These are phyloP conservation scores for Candida broadrunensis DNA, from an alignment of 805 yeast species.

Conservation along the genomic window DNA sequence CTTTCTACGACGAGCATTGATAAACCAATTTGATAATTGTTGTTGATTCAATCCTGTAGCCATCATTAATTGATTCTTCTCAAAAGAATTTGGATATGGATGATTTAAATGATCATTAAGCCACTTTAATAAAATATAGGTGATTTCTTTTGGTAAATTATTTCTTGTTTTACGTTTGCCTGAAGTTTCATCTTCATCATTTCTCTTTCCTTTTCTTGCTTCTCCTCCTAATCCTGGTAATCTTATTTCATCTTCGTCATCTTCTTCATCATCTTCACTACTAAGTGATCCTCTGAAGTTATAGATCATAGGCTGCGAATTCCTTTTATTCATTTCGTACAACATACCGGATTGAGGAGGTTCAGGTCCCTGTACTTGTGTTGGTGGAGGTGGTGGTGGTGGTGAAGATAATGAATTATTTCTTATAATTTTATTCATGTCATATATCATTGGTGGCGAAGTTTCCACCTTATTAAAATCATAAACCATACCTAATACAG, in stretches of 20 bases:
- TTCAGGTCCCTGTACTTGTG: background rate
- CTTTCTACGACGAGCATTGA: slow-evolving; percentile 79
- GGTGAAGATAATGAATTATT: too few relatives aligned
- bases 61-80: slow-evolving; percentile 64
- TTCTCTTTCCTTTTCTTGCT: background rate
- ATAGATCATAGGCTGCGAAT: too few relatives aligned
- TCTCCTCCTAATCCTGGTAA: too few relatives aligned
- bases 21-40: slow-evolving; percentile 84
- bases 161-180: slow-evolving; percentile 48
- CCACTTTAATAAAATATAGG: slow-evolving; percentile 72
- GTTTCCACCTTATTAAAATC: too few relatives aligned
- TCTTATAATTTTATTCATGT: too few relatives aligned
- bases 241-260: background rate
- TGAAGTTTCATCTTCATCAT: background rate
- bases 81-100: slow-evolving; percentile 82
- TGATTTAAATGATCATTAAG: slow-evolving; percentile 68
- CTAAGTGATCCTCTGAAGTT: background rate
- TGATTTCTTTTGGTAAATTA: slow-evolving; percentile 76
- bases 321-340: too few relatives aligned
- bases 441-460: too few relatives aligned
- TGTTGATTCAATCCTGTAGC: slow-evolving; percentile 77
- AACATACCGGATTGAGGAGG: too few relatives aligned
- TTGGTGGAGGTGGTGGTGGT: background rate
- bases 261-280: background rate
- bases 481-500: too few relatives aligned